phyloP scores from a whole-genome alignment of 768 basidiomycete species.

The Naganishia onofrii region DNA sequence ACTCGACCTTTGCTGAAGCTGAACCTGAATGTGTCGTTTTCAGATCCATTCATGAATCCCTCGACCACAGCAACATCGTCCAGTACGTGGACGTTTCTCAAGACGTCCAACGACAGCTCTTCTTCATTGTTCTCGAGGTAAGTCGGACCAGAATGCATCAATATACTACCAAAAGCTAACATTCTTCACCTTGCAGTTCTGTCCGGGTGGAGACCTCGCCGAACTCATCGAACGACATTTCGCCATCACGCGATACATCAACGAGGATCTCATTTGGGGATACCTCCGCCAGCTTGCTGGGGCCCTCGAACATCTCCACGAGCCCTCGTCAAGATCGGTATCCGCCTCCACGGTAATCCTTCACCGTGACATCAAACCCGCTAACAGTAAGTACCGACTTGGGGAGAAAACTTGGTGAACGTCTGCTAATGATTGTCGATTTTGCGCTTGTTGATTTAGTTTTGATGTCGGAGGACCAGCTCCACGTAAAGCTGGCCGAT shows the following conservation, averaged over 20 bases:
- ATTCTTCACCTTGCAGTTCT: too few species aligned
- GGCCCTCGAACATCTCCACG: not conserved
- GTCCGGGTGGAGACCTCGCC: not conserved
- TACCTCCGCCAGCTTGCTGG: not conserved
- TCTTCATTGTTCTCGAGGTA: not conserved
- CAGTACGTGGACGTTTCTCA: not conserved
- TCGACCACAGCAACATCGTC: not conserved
- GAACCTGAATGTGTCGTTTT: too few species aligned
- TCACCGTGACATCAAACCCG: constrained; percentile 5
- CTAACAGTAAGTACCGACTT: not conserved
- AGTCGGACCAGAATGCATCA: not conserved
- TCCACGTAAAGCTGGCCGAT: not conserved
- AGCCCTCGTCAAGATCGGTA: not conserved
- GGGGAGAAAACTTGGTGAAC: too few species aligned
- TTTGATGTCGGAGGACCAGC: not conserved
- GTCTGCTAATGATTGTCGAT: not conserved
- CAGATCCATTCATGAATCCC: constrained; percentile 1
- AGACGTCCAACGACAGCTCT: not conserved
- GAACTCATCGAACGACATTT: not conserved
- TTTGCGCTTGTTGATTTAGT: not conserved
- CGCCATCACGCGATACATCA: not conserved
- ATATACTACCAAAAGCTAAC: not conserved
- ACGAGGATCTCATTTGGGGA: not conserved
- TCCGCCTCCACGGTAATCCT: not conserved
- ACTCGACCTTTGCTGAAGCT: too few species aligned